These are phyloP conservation scores for Porphyrellus cyaneotinctus DNA, from an alignment of 768 basidiomycete genomes.

Conservation along the genomic window DNA sequence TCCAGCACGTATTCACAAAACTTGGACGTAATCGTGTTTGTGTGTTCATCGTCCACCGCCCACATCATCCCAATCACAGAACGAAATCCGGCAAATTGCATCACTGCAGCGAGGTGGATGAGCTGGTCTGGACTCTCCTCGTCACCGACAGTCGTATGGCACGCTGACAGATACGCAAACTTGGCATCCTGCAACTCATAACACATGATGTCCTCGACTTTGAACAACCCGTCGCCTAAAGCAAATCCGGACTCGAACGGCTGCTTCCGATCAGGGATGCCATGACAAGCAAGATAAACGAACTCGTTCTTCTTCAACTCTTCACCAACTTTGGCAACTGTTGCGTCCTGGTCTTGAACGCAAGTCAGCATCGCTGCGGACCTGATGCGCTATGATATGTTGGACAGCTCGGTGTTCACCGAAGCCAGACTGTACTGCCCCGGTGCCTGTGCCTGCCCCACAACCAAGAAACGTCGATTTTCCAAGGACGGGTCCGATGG, in stretches of 20 bases:
- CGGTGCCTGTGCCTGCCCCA: slow-evolving; percentile 4
- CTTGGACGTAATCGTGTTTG: background rate
- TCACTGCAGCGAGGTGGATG: too few species aligned
- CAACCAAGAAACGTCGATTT: background rate
- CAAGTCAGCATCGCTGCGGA: background rate
- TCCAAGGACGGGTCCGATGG: background rate
- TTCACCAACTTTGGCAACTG: background rate
- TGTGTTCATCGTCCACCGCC: background rate
- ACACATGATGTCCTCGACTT: background rate
- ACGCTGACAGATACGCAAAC: slow-evolving; percentile 5
- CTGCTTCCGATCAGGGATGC: background rate
- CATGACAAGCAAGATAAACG: slow-evolving; percentile 22
- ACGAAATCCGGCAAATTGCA: too few species aligned
- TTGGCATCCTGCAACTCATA: background rate
- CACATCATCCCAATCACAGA: background rate
- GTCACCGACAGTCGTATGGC: background rate
- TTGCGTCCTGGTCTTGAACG: background rate
- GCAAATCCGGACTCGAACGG: background rate
- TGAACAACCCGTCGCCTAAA: background rate
- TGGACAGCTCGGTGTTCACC: background rate
- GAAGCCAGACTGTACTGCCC: background rate
- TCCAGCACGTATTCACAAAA: background rate
- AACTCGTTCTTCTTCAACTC: background rate
- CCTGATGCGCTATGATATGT: background rate
- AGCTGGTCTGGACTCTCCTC: too few species aligned